Evolutionary conservation across 352 stramenopile species (phyloP).

Genomic region (Phytophthora hibernalis): DNA sequence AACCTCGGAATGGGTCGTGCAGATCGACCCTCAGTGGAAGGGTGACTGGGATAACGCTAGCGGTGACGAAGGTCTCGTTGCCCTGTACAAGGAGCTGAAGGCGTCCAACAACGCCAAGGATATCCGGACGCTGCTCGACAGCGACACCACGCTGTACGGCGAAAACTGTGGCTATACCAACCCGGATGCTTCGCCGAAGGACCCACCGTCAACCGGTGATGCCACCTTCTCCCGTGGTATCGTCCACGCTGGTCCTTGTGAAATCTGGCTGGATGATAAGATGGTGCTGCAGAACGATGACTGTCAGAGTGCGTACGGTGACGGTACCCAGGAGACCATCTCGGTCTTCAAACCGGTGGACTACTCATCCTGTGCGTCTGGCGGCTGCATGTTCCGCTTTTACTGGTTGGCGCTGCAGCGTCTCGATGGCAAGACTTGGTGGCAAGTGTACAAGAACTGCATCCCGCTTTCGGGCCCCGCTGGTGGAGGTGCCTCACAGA

Average conservation of each 20-base stretch:
- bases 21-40: slow-evolving; percentile 45
- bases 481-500: slow-evolving; percentile 18
- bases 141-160: slow-evolving; percentile 37
- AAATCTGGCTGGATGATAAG: slow-evolving; percentile 50
- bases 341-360: slow-evolving; percentile 45
- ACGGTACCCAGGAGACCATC: slow-evolving; percentile 28
- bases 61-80: slow-evolving; percentile 26
- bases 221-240: slow-evolving; percentile 43
- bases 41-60: slow-evolving; percentile 34
- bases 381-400: slow-evolving; percentile 47
- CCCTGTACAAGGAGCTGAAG: slow-evolving; percentile 39
- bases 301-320: slow-evolving; percentile 44
- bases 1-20: slow-evolving; percentile 39
- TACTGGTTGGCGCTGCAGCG: slow-evolving; percentile 58
- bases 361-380: slow-evolving; percentile 42
- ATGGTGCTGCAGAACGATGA: slow-evolving; percentile 47
- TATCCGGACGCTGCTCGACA: slow-evolving; percentile 41
- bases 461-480: slow-evolving; percentile 39
- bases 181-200: slow-evolving; percentile 28
- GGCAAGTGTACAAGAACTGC: slow-evolving; percentile 59
- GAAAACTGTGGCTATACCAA: slow-evolving; percentile 40
- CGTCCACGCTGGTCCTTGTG: slow-evolving; percentile 40
- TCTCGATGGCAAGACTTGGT: slow-evolving; percentile 27
- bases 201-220: slow-evolving; percentile 24
- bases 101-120: slow-evolving; percentile 29